These are phyloP conservation scores for Grammothele lineata DNA, from an alignment of 768 basidiomycete species.

Conservation along the genomic window DNA sequence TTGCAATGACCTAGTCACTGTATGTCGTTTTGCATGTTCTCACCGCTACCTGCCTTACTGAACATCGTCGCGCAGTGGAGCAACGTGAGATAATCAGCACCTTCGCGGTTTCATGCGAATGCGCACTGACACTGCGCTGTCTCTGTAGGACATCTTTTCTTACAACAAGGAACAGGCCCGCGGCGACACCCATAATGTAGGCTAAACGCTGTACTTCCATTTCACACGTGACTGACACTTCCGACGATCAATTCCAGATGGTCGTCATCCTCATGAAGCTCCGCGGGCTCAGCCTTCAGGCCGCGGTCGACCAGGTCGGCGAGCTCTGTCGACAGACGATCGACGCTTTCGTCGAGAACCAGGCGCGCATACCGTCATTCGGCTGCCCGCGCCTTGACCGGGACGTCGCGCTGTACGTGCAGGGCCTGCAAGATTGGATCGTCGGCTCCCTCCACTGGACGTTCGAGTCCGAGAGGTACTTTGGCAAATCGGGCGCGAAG, in stretches of 20 bases:
- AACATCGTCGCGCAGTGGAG: slow-evolving; percentile 10
- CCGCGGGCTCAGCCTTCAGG: slow-evolving; percentile 52
- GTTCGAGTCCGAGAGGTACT: slow-evolving; percentile 66
- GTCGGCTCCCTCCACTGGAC: slow-evolving; percentile 72
- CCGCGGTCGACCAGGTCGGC: slow-evolving; percentile 62
- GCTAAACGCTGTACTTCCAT: background rate
- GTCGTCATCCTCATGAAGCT: slow-evolving; percentile 65
- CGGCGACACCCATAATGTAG: slow-evolving; percentile 66
- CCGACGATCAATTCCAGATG: slow-evolving; percentile 38
- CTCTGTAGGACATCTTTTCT: slow-evolving; percentile 68
- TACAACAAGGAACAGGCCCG: slow-evolving; percentile 82
- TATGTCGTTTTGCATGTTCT: background rate
- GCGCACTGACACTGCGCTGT: background rate
- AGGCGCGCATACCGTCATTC: slow-evolving; percentile 53
- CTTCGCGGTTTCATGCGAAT: no score
- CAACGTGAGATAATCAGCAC: slow-evolving; percentile 7
- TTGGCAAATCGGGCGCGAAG: slow-evolving; percentile 51
- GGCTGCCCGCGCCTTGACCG: slow-evolving; percentile 52
- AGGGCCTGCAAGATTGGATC: slow-evolving; percentile 66
- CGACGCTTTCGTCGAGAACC: slow-evolving; percentile 45
- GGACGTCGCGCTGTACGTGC: slow-evolving; percentile 53
- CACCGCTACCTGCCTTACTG: no score
- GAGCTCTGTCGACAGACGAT: slow-evolving; percentile 54
- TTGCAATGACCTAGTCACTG: slow-evolving; percentile 66
- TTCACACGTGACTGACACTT: background rate